Evolutionary conservation across 2,329 filamentous ascomycete species (phyloP).

Genomic region (Colletotrichum falcatum): DNA sequence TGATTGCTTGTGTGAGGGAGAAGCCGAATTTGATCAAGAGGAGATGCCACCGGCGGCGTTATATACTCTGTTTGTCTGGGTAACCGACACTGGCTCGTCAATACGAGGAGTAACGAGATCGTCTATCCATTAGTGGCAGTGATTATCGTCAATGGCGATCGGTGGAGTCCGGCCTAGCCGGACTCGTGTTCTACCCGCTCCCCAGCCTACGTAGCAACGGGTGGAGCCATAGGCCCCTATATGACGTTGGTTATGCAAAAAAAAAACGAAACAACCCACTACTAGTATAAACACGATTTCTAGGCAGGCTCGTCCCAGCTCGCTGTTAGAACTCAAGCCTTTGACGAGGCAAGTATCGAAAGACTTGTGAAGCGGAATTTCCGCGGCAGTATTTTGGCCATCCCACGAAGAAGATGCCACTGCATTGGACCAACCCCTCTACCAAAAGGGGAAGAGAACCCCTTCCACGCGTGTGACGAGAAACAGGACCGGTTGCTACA

Average conservation of each 20-base stretch:
- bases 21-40: fast-evolving
- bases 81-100: slow-evolving; percentile 1
- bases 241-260: neutral
- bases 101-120: slow-evolving; percentile 21
- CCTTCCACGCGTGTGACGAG: too few species aligned
- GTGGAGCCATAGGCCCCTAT: too few species aligned
- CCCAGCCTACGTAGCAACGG: neutral
- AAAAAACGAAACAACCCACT: neutral
- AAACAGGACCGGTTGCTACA: too few species aligned
- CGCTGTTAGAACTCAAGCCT: neutral
- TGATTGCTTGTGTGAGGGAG: slow-evolving; percentile 13
- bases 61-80: slow-evolving; percentile 12
- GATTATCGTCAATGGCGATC: slow-evolving; percentile 31
- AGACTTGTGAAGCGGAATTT: too few species aligned
- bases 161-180: slow-evolving; percentile 9
- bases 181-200: slow-evolving; percentile 25
- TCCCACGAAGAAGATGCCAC: neutral
- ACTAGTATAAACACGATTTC: neutral
- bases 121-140: slow-evolving; percentile 12
- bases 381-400: too few species aligned
- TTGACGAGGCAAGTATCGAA: neutral
- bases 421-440: too few species aligned
- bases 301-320: neutral
- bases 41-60: neutral
- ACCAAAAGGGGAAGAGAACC: neutral